These are phyloP conservation scores for Blastobotrys raffinosifermentans DNA, from an alignment of 1,139 yeast genomes.

Conservation along the genomic window DNA sequence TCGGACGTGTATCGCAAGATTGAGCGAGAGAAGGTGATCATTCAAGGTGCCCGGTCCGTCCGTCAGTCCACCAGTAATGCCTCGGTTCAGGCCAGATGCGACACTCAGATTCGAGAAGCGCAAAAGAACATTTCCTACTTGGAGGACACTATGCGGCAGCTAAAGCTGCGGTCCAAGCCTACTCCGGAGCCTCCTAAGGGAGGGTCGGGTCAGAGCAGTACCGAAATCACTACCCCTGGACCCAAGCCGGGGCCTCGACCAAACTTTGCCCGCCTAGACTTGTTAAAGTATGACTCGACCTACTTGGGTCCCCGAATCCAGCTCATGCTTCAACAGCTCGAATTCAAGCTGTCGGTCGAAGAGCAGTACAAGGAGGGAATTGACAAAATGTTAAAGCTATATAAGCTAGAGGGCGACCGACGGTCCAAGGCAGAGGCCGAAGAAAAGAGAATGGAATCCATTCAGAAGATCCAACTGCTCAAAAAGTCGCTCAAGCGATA, in stretches of 20 bases:
- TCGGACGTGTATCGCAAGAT: conserved; percentile 74
- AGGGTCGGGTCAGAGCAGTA: neutral
- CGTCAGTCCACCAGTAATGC: conserved; percentile 72
- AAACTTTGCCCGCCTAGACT: conserved; percentile 48
- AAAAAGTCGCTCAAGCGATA: conserved; percentile 81
- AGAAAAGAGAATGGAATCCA: conserved; percentile 77
- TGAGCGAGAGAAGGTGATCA: conserved; percentile 80
- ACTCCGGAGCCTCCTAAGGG: neutral
- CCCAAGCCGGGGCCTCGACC: conserved; percentile 11
- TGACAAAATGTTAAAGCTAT: conserved; percentile 78
- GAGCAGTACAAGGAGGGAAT: conserved; percentile 90
- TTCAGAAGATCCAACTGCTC: conserved; percentile 76
- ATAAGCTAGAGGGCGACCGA: conserved; percentile 86
- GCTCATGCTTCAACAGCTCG: conserved; percentile 89
- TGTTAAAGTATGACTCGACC: conserved; percentile 88
- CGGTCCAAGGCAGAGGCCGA: conserved; percentile 83
- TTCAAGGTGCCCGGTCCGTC: conserved; percentile 78
- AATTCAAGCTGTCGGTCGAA: conserved; percentile 88
- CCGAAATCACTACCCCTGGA: neutral
- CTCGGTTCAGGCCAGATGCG: conserved; percentile 84
- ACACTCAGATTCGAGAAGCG: conserved; percentile 84
- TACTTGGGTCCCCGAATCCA: conserved; percentile 93
- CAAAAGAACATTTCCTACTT: conserved; percentile 85
- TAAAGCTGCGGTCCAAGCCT: conserved; percentile 37
- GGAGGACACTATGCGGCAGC: conserved; percentile 66